A percentile compares a stretch with the other conserved stretches of the same genome.
Evolutionary conservation across 1,284 basidiomycete genomes (phyloP).

Genomic region (Schizopora paradoxa): DNA sequence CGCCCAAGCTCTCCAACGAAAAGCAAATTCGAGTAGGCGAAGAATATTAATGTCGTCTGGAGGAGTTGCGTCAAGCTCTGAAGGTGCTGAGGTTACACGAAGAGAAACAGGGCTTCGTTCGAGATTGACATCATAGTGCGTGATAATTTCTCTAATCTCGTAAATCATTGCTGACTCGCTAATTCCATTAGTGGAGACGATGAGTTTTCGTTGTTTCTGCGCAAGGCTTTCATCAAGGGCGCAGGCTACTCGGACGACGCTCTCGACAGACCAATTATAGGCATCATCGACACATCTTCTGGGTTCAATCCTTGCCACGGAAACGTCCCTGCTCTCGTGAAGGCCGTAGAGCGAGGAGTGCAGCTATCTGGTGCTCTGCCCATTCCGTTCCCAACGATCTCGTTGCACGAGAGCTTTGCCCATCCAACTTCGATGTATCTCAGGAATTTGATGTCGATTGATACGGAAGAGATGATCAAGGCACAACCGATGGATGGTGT

Average conservation of each 20-base stretch:
- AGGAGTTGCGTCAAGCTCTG: too few species aligned
- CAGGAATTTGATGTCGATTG: slow-evolving; percentile 31
- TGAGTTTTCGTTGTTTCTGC: slow-evolving; percentile 32
- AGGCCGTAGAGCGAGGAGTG: slow-evolving; percentile 29
- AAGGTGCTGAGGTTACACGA: too few species aligned
- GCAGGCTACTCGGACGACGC: slow-evolving; percentile 32
- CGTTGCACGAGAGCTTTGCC: slow-evolving; percentile 30
- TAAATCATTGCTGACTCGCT: neutral
- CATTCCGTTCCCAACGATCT: slow-evolving; percentile 30
- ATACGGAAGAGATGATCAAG: slow-evolving; percentile 33
- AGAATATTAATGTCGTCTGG: too few species aligned
- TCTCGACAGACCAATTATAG: slow-evolving; percentile 29
- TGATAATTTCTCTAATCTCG: neutral
- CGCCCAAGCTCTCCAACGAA: too few species aligned
- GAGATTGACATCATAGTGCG: slow-evolving; percentile 12
- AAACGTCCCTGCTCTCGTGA: slow-evolving; percentile 27
- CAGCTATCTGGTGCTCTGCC: slow-evolving; percentile 29
- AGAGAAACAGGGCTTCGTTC: slow-evolving; percentile 11
- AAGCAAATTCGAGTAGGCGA: too few species aligned
- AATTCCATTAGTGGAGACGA: slow-evolving; percentile 28
- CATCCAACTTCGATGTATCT: slow-evolving; percentile 32
- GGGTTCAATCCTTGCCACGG: slow-evolving; percentile 33
- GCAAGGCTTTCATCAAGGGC: slow-evolving; percentile 35
- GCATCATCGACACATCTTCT: slow-evolving; percentile 29
- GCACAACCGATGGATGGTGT: slow-evolving; percentile 32